Evolutionary conservation across 2,329 filamentous ascomycete genomes (phyloP).

Genomic region (Pseudonectria foliicola): DNA sequence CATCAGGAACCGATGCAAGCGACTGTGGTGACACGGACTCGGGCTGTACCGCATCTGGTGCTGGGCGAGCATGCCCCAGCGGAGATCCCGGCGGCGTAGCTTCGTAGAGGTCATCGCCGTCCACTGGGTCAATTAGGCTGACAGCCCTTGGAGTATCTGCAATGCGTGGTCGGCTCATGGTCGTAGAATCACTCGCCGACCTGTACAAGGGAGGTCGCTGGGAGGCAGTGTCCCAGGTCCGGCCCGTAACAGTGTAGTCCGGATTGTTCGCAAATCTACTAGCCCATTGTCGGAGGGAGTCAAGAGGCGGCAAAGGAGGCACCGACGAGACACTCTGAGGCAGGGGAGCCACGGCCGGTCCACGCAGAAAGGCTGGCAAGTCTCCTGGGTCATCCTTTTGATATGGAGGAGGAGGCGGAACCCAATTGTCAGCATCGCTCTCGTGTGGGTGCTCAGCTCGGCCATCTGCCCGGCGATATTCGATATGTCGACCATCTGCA

Average conservation of each 20-base stretch:
- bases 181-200: slow-evolving; percentile 30
- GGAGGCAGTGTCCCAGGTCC: slow-evolving; percentile 2
- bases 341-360: slow-evolving; percentile 34
- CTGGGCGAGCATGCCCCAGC: slow-evolving; percentile 5
- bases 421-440: slow-evolving; percentile 84
- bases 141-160: slow-evolving; percentile 22
- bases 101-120: slow-evolving; percentile 38
- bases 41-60: slow-evolving; percentile 1
- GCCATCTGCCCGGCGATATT: slow-evolving; percentile 63
- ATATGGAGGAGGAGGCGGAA: slow-evolving; percentile 77
- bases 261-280: not conserved
- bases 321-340: slow-evolving; percentile 19
- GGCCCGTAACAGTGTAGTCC: slow-evolving; percentile 1
- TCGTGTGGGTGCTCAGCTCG: slow-evolving; percentile 71
- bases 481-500: slow-evolving; percentile 44
- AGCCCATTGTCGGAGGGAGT: not conserved
- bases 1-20: slow-evolving; percentile 12
- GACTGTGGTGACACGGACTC: slow-evolving; percentile 6
- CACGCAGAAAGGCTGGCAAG: slow-evolving; percentile 48
- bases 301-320: slow-evolving; percentile 15
- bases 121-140: slow-evolving; percentile 21
- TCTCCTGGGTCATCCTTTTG: slow-evolving; percentile 56
- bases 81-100: slow-evolving; percentile 41
- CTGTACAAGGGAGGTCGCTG: slow-evolving; percentile 24
- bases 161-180: slow-evolving; percentile 16